Evolutionary conservation across 23 red algal genomes (phyloP), one percentile per base, ranked within the genome.

Genomic region (Gracilaria vermiculophylla): DNA sequence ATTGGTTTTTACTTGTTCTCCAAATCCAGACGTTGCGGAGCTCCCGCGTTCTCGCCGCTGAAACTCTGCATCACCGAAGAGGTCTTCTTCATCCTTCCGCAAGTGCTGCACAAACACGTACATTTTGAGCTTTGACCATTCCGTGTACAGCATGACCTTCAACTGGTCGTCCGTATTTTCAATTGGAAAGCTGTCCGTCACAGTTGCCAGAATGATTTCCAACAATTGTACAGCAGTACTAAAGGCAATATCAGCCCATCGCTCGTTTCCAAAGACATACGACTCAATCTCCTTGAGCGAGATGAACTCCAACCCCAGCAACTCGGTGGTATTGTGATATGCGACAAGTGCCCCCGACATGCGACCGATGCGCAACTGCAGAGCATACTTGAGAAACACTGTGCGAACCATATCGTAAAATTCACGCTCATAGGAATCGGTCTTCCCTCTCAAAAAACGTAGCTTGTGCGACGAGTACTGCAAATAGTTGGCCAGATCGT

Each of bases 371-470:
- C 92, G 92, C 33, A 98, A 69, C 58, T 98, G 96, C 40, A 94
- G 72, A 13, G 91, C 92, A 49, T 98, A 98, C 77, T 98, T 98
- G 44, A 98, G 87, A 72, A 98, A 95, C 44, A 92, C 92, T 14
- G 62, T 92, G 48, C 96, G 86, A 21, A 95, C 85, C 92, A 98
- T 91, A 44, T 98, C 96, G 78, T 94, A 98, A 49, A 98, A 94
- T 84, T 98, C 96, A 12, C 92, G 88, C 74, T 95, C 91, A 78
- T 93, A 98, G 16, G 96, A 98, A 43, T 80, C 60, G 40, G 50
- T 89, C 45, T 58, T 71, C 23, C 96, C 96, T 77, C 76, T 60
- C 17, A 87, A 67, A 64, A 91, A 85, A 23, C 62, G 50, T 2
- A 81, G 47, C 3, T 60, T 73, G 50, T 36, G 62, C 24, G 57